phyloP scores from a whole-genome alignment of 345 rosid genomes.

The Clarkia xantiana region DNA sequence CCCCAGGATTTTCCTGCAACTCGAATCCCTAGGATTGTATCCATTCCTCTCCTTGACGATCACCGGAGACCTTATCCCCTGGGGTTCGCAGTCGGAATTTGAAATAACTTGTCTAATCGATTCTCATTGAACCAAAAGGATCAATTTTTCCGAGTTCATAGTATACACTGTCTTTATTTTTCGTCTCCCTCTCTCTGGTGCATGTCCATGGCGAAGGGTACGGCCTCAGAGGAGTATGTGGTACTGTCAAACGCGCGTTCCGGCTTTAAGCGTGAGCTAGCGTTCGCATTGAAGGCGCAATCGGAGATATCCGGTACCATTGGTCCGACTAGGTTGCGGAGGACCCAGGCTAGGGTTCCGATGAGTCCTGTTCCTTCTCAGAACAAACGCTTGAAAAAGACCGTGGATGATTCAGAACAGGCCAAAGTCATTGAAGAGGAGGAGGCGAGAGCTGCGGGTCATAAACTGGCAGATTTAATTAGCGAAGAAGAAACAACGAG shows the following conservation, averaged over 20 bases:
- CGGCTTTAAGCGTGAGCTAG: constrained; percentile 74
- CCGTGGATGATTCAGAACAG: background rate
- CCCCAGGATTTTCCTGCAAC: background rate
- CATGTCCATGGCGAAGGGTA: constrained; percentile 41
- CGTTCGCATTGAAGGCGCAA: constrained; percentile 64
- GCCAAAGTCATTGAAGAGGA: background rate
- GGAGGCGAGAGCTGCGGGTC: constrained; percentile 8
- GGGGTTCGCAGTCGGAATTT: background rate
- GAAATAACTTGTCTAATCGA: background rate
- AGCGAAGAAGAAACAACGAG: constrained; percentile 60
- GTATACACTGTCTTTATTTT: no score
- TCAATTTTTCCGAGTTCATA: no score
- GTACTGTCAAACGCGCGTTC: constrained; percentile 46
- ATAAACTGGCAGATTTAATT: constrained; percentile 11
- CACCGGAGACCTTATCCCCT: background rate
- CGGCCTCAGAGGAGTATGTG: constrained; percentile 36
- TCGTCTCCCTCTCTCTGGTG: background rate
- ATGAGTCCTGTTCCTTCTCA: constrained; percentile 1
- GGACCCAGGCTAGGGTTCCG: constrained; percentile 7
- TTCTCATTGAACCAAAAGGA: background rate
- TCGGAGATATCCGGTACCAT: constrained; percentile 60
- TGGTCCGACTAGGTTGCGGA: constrained; percentile 62
- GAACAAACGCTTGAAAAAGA: constrained; percentile 20
- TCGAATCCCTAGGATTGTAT: constrained; percentile 15
- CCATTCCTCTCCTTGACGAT: background rate